Evolutionary conservation across 192 early-diverging fungal species (phyloP), one percentile per base, ranked within the genome.

Genomic region (Entomortierella parvispora): DNA sequence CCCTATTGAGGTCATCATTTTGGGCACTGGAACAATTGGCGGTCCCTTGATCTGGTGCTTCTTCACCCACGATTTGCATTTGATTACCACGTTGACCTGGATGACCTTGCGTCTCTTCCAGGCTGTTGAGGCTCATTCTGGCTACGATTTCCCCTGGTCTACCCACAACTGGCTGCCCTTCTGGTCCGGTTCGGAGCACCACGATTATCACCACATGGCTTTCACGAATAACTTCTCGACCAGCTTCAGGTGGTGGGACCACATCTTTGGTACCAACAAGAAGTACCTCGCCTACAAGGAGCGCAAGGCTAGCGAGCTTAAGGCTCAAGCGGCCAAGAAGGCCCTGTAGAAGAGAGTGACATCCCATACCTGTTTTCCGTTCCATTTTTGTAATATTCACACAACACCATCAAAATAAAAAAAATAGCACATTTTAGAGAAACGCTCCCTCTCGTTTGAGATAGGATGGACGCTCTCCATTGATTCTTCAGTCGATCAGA

Each of bases 81-180:
- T 95, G 22, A 81, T 95, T 50, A 93, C 93, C n/a, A 90, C 97
- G 82, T 81, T 92, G 57, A 75, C 82, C 33, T 98, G 97, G 97
- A 90, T 97, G 58, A 86, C 83, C 31, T 69, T 96, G 20, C 85
- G 93, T 31, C 81, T 96, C 43, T 85, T 93, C 69, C 93, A 93
- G 81, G 88, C 93, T 20, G 86, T 97, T 29, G 95, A 95, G 68
- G 90, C 92, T 48, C 96, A 98, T 80, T 94, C 93, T 31, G 96
- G 96, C 4, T 98, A 96, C 72, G 93, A 96, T 67, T 98, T 97
- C 67, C 96, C 96, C 32, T 97, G 95, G 95, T 93, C 92, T 28
- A 84, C 96, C 67, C 91, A 90, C 67, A 87, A 95, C 85, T 90
- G 87, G 42, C 23, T 95, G 44, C 94, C 94, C 20, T 91, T 96